Conservation (phyloP, 2,329 filamentous ascomycete genomes). For the Exophiala calicioides region DNA sequence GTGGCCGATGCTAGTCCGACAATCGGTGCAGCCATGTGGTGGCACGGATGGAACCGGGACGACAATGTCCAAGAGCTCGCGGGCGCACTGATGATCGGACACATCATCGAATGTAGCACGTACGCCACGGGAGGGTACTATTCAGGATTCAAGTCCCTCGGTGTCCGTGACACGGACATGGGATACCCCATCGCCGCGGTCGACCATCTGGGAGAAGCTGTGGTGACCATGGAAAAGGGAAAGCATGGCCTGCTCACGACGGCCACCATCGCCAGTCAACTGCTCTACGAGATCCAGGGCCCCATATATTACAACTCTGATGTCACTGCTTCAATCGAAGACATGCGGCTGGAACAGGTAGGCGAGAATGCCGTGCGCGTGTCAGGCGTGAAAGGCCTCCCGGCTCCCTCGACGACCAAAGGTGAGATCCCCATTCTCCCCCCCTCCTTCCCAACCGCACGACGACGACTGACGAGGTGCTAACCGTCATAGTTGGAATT, state of each 20-base stretch:
- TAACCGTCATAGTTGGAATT: too few species aligned
- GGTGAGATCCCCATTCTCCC: constrained; percentile 44
- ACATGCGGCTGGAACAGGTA: constrained; percentile 52
- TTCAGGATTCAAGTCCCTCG: constrained; percentile 43
- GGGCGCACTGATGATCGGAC: constrained; percentile 31
- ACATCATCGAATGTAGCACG: constrained; percentile 37
- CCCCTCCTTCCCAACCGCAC: constrained; percentile 41
- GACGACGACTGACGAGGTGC: constrained; percentile 41
- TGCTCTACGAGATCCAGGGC: constrained; percentile 49
- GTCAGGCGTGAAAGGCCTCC: constrained; percentile 41
- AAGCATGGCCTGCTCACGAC: constrained; percentile 43
- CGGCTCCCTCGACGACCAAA: constrained; percentile 53
- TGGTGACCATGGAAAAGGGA: constrained; percentile 45
- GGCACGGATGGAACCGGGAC: constrained; percentile 54
- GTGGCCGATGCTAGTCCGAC: constrained; percentile 44
- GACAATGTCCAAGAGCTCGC: constrained; percentile 40
- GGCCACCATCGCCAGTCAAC: constrained; percentile 53
- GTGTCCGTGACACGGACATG: constrained; percentile 40
- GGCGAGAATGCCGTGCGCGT: constrained; percentile 51
- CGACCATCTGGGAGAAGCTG: constrained; percentile 38
- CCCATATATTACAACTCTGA: constrained; percentile 59
- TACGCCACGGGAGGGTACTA: constrained; percentile 54
- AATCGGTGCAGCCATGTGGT: constrained; percentile 47
- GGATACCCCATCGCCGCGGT: constrained; percentile 49
- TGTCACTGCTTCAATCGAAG: constrained; percentile 52